These are phyloP conservation scores for Haematococcus sp. DNA, from an alignment of 139 green algal genomes.

Conservation along the genomic window DNA sequence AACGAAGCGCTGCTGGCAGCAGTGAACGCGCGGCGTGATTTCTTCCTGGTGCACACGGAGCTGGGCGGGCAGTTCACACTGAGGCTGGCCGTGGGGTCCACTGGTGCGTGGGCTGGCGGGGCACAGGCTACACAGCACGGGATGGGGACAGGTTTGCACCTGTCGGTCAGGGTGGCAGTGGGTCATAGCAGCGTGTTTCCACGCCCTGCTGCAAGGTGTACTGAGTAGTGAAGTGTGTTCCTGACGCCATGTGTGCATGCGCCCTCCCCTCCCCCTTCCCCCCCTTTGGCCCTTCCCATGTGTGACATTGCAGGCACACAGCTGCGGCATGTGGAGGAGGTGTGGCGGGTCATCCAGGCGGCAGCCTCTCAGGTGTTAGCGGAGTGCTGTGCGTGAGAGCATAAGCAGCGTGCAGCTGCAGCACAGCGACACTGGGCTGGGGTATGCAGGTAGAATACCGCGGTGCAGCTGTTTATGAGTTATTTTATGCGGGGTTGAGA, in stretches of 20 bases:
- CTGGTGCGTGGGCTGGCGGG: not conserved
- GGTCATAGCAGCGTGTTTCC: no score
- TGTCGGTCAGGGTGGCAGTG: constrained; percentile 1
- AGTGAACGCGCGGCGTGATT: constrained; percentile 52
- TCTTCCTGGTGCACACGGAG: constrained; percentile 64
- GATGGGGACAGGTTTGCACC: not conserved
- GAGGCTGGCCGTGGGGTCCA: constrained; percentile 52
- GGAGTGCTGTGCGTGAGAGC: no score
- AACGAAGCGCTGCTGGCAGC: constrained; percentile 53
- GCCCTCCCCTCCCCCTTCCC: no score
- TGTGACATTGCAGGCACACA: constrained; percentile 34
- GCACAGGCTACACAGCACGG: not conserved
- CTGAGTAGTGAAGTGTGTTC: no score
- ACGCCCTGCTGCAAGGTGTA: no score
- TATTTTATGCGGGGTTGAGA: no score
- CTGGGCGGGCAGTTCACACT: constrained; percentile 52
- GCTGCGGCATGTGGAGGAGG: constrained; percentile 53
- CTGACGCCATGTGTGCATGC: no score
- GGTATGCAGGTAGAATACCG: no score
- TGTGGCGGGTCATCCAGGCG: constrained; percentile 39
- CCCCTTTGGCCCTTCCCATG: no score
- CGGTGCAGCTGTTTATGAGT: no score
- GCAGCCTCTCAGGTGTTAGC: constrained; percentile 27
- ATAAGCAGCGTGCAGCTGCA: no score
- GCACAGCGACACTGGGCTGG: no score